phyloP scores from a whole-genome alignment of 23 red algal genomes.

The Gracilariopsis chorda region DNA sequence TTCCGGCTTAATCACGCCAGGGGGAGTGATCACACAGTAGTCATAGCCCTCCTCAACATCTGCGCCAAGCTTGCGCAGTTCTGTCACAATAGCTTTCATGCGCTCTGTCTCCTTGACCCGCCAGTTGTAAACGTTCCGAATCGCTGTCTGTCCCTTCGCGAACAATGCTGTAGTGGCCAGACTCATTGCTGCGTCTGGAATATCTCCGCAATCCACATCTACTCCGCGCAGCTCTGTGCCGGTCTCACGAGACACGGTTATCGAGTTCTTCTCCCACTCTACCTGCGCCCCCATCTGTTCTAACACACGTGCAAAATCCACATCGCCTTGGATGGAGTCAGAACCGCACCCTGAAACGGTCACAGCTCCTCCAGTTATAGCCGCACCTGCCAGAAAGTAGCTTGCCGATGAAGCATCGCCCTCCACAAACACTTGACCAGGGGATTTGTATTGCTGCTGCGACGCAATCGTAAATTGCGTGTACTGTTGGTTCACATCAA shows the following conservation, averaged over 20 bases:
- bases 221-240: conserved; percentile 67
- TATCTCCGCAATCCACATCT: conserved; percentile 92
- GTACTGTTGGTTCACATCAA: conserved; percentile 61
- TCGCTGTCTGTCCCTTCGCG: conserved; percentile 75
- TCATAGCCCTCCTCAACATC: conserved; percentile 89
- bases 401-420: conserved; percentile 96
- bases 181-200: conserved; percentile 99
- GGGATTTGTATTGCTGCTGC: conserved; percentile 73
- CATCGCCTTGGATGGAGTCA: conserved; percentile 90
- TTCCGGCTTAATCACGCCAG: not conserved
- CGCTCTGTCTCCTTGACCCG: conserved; percentile 99
- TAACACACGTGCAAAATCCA: conserved; percentile 84
- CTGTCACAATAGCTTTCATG: conserved; percentile 95
- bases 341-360: conserved; percentile 91
- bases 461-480: conserved; percentile 48
- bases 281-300: conserved; percentile 96
- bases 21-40: conserved; percentile 87
- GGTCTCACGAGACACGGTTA: conserved; percentile 68
- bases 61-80: conserved; percentile 94
- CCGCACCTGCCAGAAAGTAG: conserved; percentile 94
- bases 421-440: conserved; percentile 86
- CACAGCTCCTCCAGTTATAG: conserved; percentile 91
- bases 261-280: conserved; percentile 72
- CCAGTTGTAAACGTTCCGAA: conserved; percentile 98
- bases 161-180: conserved; percentile 91